These are phyloP conservation scores for Daldinia sp. DNA, from an alignment of 2,329 filamentous ascomycete species.

Conservation along the genomic window DNA sequence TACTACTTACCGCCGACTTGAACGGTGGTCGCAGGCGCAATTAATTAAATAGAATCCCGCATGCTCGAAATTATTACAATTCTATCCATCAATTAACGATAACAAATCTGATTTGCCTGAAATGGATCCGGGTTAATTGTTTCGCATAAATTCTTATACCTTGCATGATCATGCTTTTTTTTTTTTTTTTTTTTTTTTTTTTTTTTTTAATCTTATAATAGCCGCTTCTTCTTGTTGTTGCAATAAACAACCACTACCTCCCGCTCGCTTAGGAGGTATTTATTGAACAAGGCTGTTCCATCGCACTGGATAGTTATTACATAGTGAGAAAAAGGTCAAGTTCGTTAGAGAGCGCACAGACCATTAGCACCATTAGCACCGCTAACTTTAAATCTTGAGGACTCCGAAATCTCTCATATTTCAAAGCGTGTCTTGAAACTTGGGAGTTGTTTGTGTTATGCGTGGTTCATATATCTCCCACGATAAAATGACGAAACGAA, in stretches of 20 bases:
- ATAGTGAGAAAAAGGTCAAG: background rate
- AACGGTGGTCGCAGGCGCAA: no score
- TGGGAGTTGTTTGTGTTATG: background rate
- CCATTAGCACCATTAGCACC: background rate
- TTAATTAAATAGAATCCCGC: no score
- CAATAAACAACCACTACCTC: no score
- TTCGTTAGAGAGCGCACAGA: background rate
- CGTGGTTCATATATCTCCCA: background rate
- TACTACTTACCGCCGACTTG: background rate
- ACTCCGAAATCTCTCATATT: background rate
- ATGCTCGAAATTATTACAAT: background rate
- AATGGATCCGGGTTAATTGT: background rate
- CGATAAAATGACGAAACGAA: no score
- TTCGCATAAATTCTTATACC: background rate
- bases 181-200: background rate
- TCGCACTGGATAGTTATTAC: background rate
- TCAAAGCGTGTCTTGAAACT: background rate
- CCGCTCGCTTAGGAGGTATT: no score
- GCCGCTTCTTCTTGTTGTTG: background rate
- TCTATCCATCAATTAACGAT: background rate
- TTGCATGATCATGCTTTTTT: background rate
- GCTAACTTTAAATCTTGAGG: background rate
- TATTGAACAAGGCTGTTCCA: background rate
- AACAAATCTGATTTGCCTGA: background rate
- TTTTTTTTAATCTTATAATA: background rate